Base-by-base conservation (phyloP, 495 filamentous ascomycete species). In the Thozetella sp. region DNA sequence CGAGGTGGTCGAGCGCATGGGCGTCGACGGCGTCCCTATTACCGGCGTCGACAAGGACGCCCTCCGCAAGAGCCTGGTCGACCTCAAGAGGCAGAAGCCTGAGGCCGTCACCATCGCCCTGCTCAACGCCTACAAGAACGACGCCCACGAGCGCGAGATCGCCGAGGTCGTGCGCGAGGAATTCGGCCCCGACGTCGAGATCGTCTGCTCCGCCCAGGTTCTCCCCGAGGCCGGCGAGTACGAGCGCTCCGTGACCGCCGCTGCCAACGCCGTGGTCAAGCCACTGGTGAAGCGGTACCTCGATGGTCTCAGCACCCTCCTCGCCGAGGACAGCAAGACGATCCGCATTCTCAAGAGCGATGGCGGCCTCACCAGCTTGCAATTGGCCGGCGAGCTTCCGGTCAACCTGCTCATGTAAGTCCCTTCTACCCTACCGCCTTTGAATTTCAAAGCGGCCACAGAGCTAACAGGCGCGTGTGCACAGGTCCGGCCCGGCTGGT, bases 331-430 rank as follows among this genome's bases (percentile, higher is more conserved):
- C 43, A 48, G 43, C 43, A 48, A 48, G 43, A 48, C n/a, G 10
- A 48, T 48, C 43, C 43, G 43, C 43, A 48, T 48, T n/a, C 43
- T 48, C 43, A 48, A 48, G 43, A 48, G 43, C 43, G 43, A 48
- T 19, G 43, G 43, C n/a, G 43, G 43, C 20, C 43, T 48, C 10
- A 48, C 43, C 9, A 48, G 43, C n/a, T 20, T 48, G 43, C 43
- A 48, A 20, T 20, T 48, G 43, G 43, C 43, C 11, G 43, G 43
- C 10, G 43, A 48, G 43, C n/a, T 48, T 10, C 43, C 43, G 4
- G 43, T 48, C 43, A 48, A 48, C 43, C 43, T 48, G 4, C n/a
- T 48, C 10, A 48, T 48, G 43, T 48, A 48, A 48, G 43, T 48
- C 30, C 30, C 30, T 17, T 17, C 30, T 17, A 6, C 30, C 30